Evolutionary conservation across 2,329 filamentous ascomycete species (phyloP), one percentile per base, ranked within the genome.

Genomic region (Xylaria digitata): DNA sequence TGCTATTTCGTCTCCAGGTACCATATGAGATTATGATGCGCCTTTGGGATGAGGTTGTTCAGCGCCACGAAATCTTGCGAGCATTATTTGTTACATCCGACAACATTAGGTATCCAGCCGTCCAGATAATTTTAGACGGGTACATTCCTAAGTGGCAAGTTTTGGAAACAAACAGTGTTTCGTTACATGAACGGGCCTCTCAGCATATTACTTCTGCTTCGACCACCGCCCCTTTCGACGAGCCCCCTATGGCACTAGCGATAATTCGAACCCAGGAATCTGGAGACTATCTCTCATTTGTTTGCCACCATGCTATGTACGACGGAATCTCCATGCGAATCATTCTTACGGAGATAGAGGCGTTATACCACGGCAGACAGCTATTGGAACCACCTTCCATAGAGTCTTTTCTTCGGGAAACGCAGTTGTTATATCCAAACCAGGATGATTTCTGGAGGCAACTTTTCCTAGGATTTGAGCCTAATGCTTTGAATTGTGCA

Each of bases 271-370:
- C 71, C 30, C 37, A 66, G 17, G 61, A 71, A 9, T 72, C 77
- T 1, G 72, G 73, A 6, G 75, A 65, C 0, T 84, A 83, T 49
- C 72, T 84, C 1, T 89, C 82, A 0, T 85, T 85, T 55, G 77
- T 83, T 43, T 89, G 82, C 72, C 94, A 97, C 73, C 94, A 97
- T 79, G 92, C 93, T 1, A 81, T 97, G 0, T 97, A 97, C 73
- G 94, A 97, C 78, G 94, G 91, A 0, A 88, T 91, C 42, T 93
- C 93, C 0, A 90, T 97, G 74, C 81, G 84, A 0, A 82, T 84
- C 8, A 81, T 97, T 0, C 84, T 95, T 26, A 78, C 86, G 0
- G 94, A 97, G 73, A 81, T 96, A 1, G 89, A 96, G 72, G 76
- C 81, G 1, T 69, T 87, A 2, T 88, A 90, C 40, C 67, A 77